A percentile compares a stretch with the other conserved stretches of the same genome.
Evolutionary conservation across 2,329 filamentous ascomycete species (phyloP).

Genomic region (Domatiomyces globalis): DNA sequence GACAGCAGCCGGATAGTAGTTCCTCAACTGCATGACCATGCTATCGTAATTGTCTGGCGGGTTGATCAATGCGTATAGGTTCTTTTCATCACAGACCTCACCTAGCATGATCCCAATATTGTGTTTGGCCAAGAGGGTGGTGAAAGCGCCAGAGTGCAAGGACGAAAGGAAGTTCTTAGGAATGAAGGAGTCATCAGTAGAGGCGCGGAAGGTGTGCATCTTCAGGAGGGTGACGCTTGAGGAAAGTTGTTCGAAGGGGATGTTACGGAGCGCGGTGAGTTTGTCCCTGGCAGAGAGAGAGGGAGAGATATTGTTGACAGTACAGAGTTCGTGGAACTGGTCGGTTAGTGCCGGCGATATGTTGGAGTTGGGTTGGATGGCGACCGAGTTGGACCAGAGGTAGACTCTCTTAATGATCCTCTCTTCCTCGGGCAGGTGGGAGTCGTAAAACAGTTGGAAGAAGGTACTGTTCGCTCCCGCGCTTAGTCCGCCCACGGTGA

Average conservation of each 20-base stretch:
- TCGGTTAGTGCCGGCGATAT: conserved; percentile 24
- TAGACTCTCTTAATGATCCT: conserved; percentile 26
- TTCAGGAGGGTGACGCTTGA: conserved; percentile 26
- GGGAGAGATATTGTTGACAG: conserved; percentile 21
- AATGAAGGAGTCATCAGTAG: conserved; percentile 32
- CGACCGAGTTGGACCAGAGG: conserved; percentile 35
- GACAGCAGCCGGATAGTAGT: conserved; percentile 31
- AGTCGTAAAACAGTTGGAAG: conserved; percentile 29
- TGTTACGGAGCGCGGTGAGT: conserved; percentile 22
- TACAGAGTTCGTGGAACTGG: conserved; percentile 33
- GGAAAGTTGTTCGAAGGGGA: conserved; percentile 23
- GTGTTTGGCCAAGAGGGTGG: conserved; percentile 25
- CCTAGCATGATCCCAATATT: conserved; percentile 29
- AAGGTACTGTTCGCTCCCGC: conserved; percentile 33
- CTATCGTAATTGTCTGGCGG: conserved; percentile 24
- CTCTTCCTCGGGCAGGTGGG: conserved; percentile 15
- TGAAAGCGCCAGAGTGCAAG: conserved; percentile 25
- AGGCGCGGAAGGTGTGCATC: conserved; percentile 34
- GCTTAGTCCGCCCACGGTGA: conserved; percentile 33
- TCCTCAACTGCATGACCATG: conserved; percentile 27
- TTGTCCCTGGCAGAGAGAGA: conserved; percentile 20
- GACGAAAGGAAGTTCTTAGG: conserved; percentile 28
- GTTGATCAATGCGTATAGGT: conserved; percentile 31
- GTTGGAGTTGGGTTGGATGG: conserved; percentile 29
- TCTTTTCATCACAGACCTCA: conserved; percentile 33